These are phyloP conservation scores for Manihot esculenta DNA, from an alignment of 441 rosid genomes.

Conservation along the genomic window DNA sequence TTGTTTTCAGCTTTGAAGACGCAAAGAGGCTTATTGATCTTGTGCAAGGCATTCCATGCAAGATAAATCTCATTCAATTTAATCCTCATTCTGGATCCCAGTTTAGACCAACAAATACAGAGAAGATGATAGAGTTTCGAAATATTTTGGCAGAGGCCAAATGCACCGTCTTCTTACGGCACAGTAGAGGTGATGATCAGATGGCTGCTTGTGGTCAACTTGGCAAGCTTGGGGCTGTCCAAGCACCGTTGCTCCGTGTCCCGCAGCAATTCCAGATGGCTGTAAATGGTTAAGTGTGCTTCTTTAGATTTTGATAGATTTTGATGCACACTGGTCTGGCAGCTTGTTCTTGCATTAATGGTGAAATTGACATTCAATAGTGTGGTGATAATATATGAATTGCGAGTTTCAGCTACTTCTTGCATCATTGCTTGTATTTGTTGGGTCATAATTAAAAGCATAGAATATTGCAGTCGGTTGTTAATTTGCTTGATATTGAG, in stretches of 20 bases:
- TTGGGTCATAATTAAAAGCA: no score
- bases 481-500: no score
- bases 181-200: conserved; percentile 86
- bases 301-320: background rate
- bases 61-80: conserved; percentile 86
- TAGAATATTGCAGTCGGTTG: no score
- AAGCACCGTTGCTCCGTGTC: conserved; percentile 69
- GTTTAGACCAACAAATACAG: conserved; percentile 65
- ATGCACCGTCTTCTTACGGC: conserved; percentile 56
- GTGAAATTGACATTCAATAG: no score
- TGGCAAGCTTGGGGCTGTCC: conserved; percentile 62
- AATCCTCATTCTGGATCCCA: conserved; percentile 80
- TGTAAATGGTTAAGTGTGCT: conserved; percentile 32
- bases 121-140: conserved; percentile 74
- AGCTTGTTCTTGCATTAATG: background rate
- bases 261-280: conserved; percentile 68
- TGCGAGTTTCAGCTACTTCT: background rate
- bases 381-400: no score
- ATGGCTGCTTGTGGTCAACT: conserved; percentile 99
- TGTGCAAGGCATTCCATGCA: conserved; percentile 90
- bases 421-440: background rate
- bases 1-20: conserved; percentile 65
- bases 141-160: conserved; percentile 68
- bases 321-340: background rate
- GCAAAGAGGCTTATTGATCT: conserved; percentile 79